A percentile compares a stretch with the other conserved stretches of the same genome.
Evolutionary conservation across 2,329 filamentous ascomycete genomes (phyloP).

Genomic region (Fusarium chlamydosporum): DNA sequence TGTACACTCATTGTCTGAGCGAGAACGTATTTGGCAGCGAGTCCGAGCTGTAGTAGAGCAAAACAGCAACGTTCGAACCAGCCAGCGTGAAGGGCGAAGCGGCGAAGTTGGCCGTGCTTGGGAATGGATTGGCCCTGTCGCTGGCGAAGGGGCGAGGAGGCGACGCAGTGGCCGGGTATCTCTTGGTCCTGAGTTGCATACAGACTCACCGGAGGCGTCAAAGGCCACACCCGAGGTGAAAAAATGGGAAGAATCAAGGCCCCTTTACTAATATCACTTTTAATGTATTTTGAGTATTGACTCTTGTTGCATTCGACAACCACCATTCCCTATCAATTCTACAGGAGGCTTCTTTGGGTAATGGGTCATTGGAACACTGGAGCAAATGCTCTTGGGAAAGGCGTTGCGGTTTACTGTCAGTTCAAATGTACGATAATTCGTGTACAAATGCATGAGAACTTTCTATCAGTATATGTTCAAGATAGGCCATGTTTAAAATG

Average conservation of each 20-base stretch:
- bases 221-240: slow-evolving; percentile 49
- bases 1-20: slow-evolving; percentile 80
- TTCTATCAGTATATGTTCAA: slow-evolving; percentile 7
- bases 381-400: slow-evolving; percentile 33
- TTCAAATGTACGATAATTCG: slow-evolving; percentile 36
- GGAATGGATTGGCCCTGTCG: slow-evolving; percentile 77
- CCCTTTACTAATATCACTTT: slow-evolving; percentile 56
- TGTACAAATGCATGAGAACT: slow-evolving; percentile 29
- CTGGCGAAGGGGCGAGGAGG: slow-evolving; percentile 61
- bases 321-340: slow-evolving; percentile 37
- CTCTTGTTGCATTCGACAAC: slow-evolving; percentile 16
- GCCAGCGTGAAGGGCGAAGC: slow-evolving; percentile 76
- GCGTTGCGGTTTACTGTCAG: slow-evolving; percentile 42
- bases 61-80: slow-evolving; percentile 89
- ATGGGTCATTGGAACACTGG: slow-evolving; percentile 11
- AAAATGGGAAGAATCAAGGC: slow-evolving; percentile 61
- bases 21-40: slow-evolving; percentile 86
- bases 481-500: background rate
- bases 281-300: slow-evolving; percentile 16
- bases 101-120: slow-evolving; percentile 76
- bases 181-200: slow-evolving; percentile 57
- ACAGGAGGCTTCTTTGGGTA: slow-evolving; percentile 29
- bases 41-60: slow-evolving; percentile 89
- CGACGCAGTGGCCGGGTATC: slow-evolving; percentile 69
- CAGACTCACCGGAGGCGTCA: slow-evolving; percentile 53